phyloP scores from a whole-genome alignment of 805 yeast species.

The Candida coquimbonensis region DNA sequence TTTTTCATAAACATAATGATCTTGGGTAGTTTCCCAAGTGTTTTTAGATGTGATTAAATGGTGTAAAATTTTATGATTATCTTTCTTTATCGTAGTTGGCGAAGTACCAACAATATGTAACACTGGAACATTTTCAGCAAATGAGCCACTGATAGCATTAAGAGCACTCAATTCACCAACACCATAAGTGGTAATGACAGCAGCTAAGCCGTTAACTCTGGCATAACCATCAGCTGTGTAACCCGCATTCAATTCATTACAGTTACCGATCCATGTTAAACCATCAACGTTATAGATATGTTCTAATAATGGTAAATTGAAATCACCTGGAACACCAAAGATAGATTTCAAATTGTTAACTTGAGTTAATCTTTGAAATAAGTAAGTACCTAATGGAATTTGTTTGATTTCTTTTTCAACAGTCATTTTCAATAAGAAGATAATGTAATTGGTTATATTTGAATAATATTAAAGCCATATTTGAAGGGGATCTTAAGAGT shows the following conservation, averaged over 20 bases:
- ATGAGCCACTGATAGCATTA: constrained; percentile 79
- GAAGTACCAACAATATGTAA: constrained; percentile 84
- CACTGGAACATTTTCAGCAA: constrained; percentile 75
- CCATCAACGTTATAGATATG: constrained; percentile 45
- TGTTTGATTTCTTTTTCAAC: constrained; percentile 6
- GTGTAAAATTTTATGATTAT: constrained; percentile 31
- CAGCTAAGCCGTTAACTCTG: constrained; percentile 35
- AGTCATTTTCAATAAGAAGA: constrained; percentile 9
- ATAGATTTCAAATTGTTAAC: constrained; percentile 45
- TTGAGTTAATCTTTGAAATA: constrained; percentile 52
- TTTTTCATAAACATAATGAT: constrained; percentile 52
- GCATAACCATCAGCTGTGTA: constrained; percentile 91
- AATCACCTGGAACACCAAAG: constrained; percentile 75
- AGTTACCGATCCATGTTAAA: constrained; percentile 70
- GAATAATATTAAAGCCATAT: background rate
- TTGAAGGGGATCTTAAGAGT: background rate
- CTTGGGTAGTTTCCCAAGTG: constrained; percentile 38
- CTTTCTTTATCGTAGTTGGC: constrained; percentile 29
- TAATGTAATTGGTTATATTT: background rate
- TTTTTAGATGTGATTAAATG: constrained; percentile 45
- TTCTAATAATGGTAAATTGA: constrained; percentile 59
- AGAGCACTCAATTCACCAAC: constrained; percentile 86
- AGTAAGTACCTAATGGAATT: constrained; percentile 54
- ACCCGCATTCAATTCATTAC: constrained; percentile 87
- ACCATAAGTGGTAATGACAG: constrained; percentile 57